Evolutionary conservation across 2,329 filamentous ascomycete genomes (phyloP).

Genomic region (Zalaria obscura): DNA sequence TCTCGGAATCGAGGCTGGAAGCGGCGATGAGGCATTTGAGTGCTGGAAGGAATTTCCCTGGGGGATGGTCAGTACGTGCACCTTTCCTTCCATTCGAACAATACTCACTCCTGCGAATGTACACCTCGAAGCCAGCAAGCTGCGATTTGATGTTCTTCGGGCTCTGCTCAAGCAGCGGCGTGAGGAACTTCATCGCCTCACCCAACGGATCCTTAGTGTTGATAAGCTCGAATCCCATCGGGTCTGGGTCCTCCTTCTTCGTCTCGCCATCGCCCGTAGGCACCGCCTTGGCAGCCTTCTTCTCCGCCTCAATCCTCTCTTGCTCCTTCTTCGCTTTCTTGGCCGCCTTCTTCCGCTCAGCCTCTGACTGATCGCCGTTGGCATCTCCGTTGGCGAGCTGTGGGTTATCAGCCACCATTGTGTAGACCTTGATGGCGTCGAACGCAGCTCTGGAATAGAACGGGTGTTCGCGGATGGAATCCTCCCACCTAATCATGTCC

Average conservation of each 20-base stretch:
- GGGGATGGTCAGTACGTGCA: conserved; percentile 4
- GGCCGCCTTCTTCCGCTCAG: conserved; percentile 58
- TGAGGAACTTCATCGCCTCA: conserved; percentile 77
- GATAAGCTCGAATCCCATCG: conserved; percentile 64
- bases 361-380: conserved; percentile 61
- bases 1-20: conserved; percentile 49
- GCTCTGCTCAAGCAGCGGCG: conserved; percentile 67
- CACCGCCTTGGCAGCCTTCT: conserved; percentile 36
- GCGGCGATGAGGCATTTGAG: conserved; percentile 72
- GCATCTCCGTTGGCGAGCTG: conserved; percentile 51
- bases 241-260: conserved; percentile 87
- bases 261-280: conserved; percentile 43
- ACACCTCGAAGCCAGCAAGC: conserved; percentile 78
- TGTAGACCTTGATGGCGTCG: conserved; percentile 66
- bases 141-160: conserved; percentile 72
- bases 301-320: conserved; percentile 73
- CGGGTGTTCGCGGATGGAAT: conserved; percentile 78
- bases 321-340: conserved; percentile 67
- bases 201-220: conserved; percentile 70
- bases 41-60: conserved; percentile 39
- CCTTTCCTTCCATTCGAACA: neutral
- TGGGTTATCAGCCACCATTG: conserved; percentile 64
- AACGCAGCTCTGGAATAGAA: conserved; percentile 80
- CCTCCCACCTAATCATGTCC: conserved; percentile 95
- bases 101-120: conserved; percentile 62